Percentiles rank a stretch among this genome's conserved stretches.
Conservation (phyloP, 2,329 filamentous ascomycete genomes). For the Dothideomycetidae sp. region DNA sequence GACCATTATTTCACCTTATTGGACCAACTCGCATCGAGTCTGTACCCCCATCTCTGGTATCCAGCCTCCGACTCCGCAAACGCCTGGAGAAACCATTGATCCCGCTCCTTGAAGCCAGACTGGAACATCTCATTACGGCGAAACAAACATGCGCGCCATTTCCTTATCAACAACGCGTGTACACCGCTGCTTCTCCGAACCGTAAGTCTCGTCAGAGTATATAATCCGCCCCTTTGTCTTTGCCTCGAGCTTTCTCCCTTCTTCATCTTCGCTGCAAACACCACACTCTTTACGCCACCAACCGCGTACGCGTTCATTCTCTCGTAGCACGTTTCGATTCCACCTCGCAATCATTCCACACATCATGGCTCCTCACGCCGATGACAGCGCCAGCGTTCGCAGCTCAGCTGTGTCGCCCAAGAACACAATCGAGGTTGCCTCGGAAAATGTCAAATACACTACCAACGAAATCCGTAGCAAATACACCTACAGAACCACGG, state of each 20-base stretch:
- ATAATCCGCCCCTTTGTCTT: conserved; percentile 1
- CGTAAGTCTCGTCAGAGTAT: not conserved
- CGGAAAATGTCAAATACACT: conserved; percentile 84
- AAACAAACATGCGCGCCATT: conserved; percentile 11
- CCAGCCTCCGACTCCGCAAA: too few species aligned
- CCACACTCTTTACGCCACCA: not conserved
- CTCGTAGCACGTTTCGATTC: not conserved
- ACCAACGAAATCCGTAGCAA: conserved; percentile 78
- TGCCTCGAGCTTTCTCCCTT: not conserved
- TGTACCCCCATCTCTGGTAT: too few species aligned
- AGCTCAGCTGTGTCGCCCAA: conserved; percentile 24
- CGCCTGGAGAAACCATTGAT: conserved; percentile 10
- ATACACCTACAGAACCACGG: conserved; percentile 93
- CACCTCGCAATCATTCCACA: not conserved
- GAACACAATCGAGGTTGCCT: conserved; percentile 61
- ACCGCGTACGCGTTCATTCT: not conserved
- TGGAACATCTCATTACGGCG: conserved; percentile 9
- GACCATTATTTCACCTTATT: too few species aligned
- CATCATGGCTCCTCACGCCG: conserved; percentile 89
- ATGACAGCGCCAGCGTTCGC: conserved; percentile 38
- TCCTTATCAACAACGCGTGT: conserved; percentile 2
- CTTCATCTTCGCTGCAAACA: not conserved
- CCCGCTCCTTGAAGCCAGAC: not conserved
- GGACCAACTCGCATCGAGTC: too few species aligned
- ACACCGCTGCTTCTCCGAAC: conserved; percentile 5